Conservation (phyloP, 1,139 yeast genomes). For the Protomyces inouyei region DNA sequence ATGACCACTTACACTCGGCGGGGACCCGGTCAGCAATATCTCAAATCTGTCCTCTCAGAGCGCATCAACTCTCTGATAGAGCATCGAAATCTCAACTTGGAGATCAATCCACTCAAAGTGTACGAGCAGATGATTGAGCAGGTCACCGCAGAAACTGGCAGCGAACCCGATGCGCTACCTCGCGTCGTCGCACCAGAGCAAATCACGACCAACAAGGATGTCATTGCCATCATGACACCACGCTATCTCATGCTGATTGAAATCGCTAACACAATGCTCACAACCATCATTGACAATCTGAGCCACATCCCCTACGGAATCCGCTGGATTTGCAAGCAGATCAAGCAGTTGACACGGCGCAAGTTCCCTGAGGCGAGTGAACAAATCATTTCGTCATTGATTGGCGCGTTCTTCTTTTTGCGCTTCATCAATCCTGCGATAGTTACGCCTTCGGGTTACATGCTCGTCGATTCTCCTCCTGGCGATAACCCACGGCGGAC, state of each 20-base stretch:
- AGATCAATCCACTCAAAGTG: conserved; percentile 42
- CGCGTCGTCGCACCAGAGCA: conserved; percentile 38
- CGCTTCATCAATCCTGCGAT: conserved; percentile 88
- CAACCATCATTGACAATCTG: conserved; percentile 55
- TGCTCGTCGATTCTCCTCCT: conserved; percentile 42
- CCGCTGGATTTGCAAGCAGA: conserved; percentile 66
- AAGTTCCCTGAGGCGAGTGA: conserved; percentile 61
- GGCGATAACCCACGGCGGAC: conserved; percentile 57
- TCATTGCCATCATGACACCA: conserved; percentile 38
- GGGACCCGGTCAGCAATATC: conserved; percentile 45
- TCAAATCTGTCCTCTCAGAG: conserved; percentile 40
- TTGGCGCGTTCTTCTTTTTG: conserved; percentile 81
- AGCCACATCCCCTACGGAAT: conserved; percentile 66
- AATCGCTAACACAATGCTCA: conserved; percentile 57
- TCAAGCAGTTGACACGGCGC: conserved; percentile 56
- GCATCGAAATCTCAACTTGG: conserved; percentile 38
- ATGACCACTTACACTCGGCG: conserved; percentile 46
- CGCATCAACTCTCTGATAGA: conserved; percentile 39
- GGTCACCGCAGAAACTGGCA: conserved; percentile 24
- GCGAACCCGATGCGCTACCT: conserved; percentile 22
- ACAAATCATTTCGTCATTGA: conserved; percentile 50
- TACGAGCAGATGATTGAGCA: conserved; percentile 37
- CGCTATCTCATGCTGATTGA: conserved; percentile 47
- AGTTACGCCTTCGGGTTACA: conserved; percentile 76
- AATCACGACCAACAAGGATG: conserved; percentile 39